Evolutionary conservation across 2,329 filamentous ascomycete genomes (phyloP), one percentile per base, ranked within the genome.

Genomic region (Ascochyta clinopodiicola): DNA sequence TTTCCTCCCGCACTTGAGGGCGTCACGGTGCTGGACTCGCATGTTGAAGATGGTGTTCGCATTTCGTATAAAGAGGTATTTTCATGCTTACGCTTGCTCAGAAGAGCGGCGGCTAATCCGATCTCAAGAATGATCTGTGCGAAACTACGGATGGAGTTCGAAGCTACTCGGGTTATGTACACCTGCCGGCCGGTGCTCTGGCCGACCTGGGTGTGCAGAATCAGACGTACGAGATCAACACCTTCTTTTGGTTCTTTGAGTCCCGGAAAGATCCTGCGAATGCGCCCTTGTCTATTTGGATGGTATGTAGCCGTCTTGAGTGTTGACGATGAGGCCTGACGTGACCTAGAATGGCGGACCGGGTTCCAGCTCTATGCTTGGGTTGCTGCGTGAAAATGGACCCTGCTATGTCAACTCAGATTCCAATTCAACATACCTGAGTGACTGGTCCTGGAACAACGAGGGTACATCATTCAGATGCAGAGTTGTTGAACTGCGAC

Each of bases 401-500:
- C 54, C 42, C 56, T 60, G 58, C 48, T 51, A 48, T 31, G 59
- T 66, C 56, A 80, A 82, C 39, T 58, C 71, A 3, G 82, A 86
- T 57, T 82, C 81, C 0, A 85, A 84, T 57, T 75, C 75, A 0
- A 79, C 77, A 0, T 68, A 68, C n/a, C 51, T 78, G 6, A 88
- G 87, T 63, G 80, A 83, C 2, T 86, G 81, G 77, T 83, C 83
- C 0, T 88, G 85, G 83, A 88, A 88, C 60, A 83, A 84, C 52
- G 79, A 86, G 49, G 63, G 64, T 67, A 50, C n/a, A 4, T 17
- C n/a, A 31, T 4, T 3, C 27, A 13, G 25, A 13, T 1, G 19
- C 24, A 1, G 5, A 2, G n/a, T 21, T 32, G 10, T n/a, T 34
- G 9, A 9, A 8, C 2, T 12, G 2, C 12, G 15, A 13, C 25